Conservation (phyloP, 495 filamentous ascomycete genomes). For the Penicillium lividum region DNA sequence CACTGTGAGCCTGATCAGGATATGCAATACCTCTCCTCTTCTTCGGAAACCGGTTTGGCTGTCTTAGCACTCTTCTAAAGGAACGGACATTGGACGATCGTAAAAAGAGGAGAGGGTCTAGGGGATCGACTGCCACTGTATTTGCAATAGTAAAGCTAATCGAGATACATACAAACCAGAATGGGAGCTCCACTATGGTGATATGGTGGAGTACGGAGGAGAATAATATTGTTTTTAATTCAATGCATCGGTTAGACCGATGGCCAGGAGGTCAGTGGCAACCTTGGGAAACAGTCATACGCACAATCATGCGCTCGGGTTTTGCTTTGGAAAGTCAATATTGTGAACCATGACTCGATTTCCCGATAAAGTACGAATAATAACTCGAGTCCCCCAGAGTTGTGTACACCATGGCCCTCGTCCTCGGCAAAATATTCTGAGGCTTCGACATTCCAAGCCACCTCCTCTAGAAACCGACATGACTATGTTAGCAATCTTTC, state of each 20-base stretch:
- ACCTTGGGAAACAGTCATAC: no score
- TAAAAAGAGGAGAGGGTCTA: background rate
- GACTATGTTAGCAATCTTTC: background rate
- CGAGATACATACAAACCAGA: no score
- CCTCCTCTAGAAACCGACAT: background rate
- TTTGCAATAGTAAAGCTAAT: no score
- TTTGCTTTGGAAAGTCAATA: background rate
- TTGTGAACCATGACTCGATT: background rate
- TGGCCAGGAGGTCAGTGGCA: no score
- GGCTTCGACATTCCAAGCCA: background rate
- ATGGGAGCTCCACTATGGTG: background rate
- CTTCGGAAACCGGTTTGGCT: background rate
- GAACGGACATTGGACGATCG: background rate
- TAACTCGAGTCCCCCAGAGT: background rate
- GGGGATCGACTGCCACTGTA: background rate
- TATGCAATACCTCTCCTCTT: background rate
- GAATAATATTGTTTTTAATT: no score
- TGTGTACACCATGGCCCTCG: no score
- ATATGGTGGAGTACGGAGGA: background rate
- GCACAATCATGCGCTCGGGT: background rate
- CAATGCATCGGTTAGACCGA: no score
- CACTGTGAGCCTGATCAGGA: background rate
- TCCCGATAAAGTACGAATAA: background rate
- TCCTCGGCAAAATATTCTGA: no score
- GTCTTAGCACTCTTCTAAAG: background rate